phyloP scores from a whole-genome alignment of 192 early-diverging fungal genomes.

The Pilobolus umbonatus region DNA sequence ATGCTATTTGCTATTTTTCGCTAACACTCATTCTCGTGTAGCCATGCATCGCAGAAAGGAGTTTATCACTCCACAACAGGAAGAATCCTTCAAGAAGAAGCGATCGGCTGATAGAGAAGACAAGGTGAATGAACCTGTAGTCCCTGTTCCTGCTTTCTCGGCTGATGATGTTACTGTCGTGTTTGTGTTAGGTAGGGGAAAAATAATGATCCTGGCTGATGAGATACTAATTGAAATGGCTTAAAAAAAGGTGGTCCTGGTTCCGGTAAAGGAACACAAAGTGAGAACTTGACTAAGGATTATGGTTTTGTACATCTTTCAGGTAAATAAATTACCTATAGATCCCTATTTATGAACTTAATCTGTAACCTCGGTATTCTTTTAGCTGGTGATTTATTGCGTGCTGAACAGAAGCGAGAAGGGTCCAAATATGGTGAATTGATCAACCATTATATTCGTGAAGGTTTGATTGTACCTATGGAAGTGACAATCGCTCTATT shows the following conservation, averaged over 20 bases:
- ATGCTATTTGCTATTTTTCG: neutral
- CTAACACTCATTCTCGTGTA: neutral
- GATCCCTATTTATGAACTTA: no score
- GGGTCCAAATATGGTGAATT: conserved; percentile 86
- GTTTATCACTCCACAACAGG: conserved; percentile 1
- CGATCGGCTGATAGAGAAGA: neutral
- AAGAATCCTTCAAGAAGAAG: neutral
- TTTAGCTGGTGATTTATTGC: conserved; percentile 88
- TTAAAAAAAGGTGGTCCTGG: conserved; percentile 49
- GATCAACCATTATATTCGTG: conserved; percentile 88
- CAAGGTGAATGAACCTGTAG: neutral
- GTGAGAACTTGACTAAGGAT: conserved; percentile 79
- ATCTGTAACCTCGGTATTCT: neutral
- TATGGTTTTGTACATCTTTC: conserved; percentile 94
- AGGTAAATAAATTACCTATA: conserved; percentile 40
- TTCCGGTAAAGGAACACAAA: conserved; percentile 96
- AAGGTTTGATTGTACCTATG: conserved; percentile 93
- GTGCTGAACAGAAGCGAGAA: conserved; percentile 80
- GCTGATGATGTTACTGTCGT: conserved; percentile 31
- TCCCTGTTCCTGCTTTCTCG: conserved; percentile 21
- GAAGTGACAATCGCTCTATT: conserved; percentile 92
- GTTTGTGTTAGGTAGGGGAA: conserved; percentile 30
- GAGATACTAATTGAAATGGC: no score
- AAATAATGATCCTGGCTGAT: no score
- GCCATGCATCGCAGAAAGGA: conserved; percentile 24